phyloP scores from a whole-genome alignment of 495 filamentous ascomycete species.

The Penicillium chermesinum region DNA sequence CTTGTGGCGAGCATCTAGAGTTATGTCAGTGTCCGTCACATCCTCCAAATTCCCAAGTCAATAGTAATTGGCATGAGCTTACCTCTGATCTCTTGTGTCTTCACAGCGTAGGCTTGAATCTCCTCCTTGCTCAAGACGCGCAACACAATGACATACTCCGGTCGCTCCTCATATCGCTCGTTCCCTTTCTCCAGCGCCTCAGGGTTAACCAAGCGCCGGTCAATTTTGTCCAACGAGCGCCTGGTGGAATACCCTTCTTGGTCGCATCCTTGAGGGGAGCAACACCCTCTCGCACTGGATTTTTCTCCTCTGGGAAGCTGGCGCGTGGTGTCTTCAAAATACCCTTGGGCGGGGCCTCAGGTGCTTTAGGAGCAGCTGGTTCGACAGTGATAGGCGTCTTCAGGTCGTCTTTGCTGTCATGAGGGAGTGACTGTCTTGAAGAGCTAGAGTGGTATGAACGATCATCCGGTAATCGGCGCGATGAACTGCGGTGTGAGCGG shows the following conservation, averaged over 20 bases:
- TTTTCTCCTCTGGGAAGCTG: conserved; percentile 74
- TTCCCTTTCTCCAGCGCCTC: conserved; percentile 69
- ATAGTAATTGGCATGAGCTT: conserved; percentile 13
- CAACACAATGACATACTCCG: conserved; percentile 81
- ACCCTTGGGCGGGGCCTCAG: conserved; percentile 51
- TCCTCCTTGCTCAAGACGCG: conserved; percentile 75
- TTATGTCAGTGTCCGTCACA: conserved; percentile 7
- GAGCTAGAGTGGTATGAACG: conserved; percentile 4
- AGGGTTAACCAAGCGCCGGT: conserved; percentile 75
- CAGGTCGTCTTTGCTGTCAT: conserved; percentile 20
- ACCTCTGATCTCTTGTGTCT: conserved; percentile 75
- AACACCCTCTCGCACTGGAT: conserved; percentile 79
- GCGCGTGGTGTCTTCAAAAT: conserved; percentile 67
- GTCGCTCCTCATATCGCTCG: conserved; percentile 75
- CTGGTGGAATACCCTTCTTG: conserved; percentile 68
- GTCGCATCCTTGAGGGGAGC: conserved; percentile 76
- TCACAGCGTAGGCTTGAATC: conserved; percentile 71
- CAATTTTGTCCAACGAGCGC: conserved; percentile 89
- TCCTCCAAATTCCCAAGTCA: not conserved
- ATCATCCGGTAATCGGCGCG: conserved; percentile 20
- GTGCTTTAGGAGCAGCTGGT: conserved; percentile 27
- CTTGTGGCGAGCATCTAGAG: conserved; percentile 31
- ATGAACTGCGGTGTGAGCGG: conserved; percentile 7
- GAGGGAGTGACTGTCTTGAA: conserved; percentile 7
- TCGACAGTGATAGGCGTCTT: conserved; percentile 30